phyloP scores from a whole-genome alignment of 352 stramenopile genomes.

The Aphanomyces stellatus region DNA sequence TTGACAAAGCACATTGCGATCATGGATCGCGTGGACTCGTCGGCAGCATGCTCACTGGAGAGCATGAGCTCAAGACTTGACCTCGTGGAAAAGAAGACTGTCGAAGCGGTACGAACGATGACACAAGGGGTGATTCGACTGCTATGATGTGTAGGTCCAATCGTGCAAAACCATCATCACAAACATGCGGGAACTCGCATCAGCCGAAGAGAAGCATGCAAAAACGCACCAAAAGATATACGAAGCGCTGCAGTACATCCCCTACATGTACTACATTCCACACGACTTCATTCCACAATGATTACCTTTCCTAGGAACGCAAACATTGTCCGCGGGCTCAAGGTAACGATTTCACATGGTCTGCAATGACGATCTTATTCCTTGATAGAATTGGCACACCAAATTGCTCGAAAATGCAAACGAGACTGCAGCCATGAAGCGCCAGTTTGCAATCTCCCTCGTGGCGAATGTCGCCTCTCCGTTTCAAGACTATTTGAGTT shows the following conservation, averaged over 20 bases:
- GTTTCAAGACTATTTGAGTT: neutral
- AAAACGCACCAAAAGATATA: constrained; percentile 17
- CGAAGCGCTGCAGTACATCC: neutral
- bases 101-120: constrained; percentile 8
- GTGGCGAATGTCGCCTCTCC: neutral
- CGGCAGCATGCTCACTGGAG: neutral
- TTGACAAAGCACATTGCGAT: neutral
- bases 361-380: neutral
- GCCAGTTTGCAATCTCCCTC: neutral
- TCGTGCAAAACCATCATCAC: neutral
- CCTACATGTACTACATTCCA: neutral
- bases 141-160: neutral
- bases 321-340: neutral
- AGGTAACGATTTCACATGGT: neutral
- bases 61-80: constrained; percentile 4
- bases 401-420: neutral
- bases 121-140: neutral
- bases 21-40: neutral
- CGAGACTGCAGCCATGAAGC: neutral
- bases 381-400: constrained; percentile 9
- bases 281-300: neutral
- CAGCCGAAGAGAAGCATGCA: constrained; percentile 8
- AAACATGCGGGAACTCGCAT: neutral
- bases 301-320: neutral
- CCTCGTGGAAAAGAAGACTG: constrained; percentile 16